phyloP scores from a whole-genome alignment of 2,329 filamentous ascomycete species.

The Colletotrichum graminicola region DNA sequence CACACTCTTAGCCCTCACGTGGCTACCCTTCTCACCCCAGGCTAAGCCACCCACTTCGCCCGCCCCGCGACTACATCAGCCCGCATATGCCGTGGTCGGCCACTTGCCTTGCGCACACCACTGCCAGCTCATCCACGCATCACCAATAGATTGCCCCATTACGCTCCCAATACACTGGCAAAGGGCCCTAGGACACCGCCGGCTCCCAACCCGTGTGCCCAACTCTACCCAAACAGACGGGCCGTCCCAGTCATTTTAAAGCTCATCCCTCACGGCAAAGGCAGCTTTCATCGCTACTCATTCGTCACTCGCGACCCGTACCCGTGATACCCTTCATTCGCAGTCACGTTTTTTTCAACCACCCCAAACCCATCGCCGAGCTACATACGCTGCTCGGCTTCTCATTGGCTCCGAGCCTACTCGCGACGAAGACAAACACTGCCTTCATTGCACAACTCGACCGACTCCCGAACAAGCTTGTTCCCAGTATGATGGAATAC shows the following conservation, averaged over 20 bases:
- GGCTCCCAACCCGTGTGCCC: constrained; percentile 58
- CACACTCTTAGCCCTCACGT: constrained; percentile 54
- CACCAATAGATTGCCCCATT: constrained; percentile 67
- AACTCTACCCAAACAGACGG: constrained; percentile 58
- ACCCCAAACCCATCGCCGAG: constrained; percentile 24
- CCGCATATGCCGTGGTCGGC: constrained; percentile 71
- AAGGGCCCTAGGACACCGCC: constrained; percentile 60
- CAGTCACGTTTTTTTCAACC: constrained; percentile 27
- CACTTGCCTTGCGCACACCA: constrained; percentile 63
- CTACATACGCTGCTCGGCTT: constrained; percentile 9
- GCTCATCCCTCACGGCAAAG: constrained; percentile 47
- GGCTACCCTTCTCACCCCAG: constrained; percentile 54
- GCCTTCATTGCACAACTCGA: constrained; percentile 37
- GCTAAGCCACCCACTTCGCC: constrained; percentile 53
- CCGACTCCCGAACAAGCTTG: constrained; percentile 27
- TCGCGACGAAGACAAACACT: constrained; percentile 49
- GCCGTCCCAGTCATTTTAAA: constrained; percentile 48
- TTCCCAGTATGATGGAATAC: constrained; percentile 76
- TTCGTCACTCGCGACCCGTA: constrained; percentile 42
- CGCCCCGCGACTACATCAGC: constrained; percentile 63
- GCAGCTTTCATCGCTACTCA: constrained; percentile 41
- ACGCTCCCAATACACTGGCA: constrained; percentile 59
- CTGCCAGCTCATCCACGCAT: constrained; percentile 74
- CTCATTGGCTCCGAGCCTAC: constrained; percentile 39
- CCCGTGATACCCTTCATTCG: constrained; percentile 28